A percentile compares a stretch with the other conserved stretches of the same genome.
These are phyloP conservation scores for Neurospora tetrasperma DNA, from an alignment of 495 filamentous ascomycete species.

Conservation along the genomic window DNA sequence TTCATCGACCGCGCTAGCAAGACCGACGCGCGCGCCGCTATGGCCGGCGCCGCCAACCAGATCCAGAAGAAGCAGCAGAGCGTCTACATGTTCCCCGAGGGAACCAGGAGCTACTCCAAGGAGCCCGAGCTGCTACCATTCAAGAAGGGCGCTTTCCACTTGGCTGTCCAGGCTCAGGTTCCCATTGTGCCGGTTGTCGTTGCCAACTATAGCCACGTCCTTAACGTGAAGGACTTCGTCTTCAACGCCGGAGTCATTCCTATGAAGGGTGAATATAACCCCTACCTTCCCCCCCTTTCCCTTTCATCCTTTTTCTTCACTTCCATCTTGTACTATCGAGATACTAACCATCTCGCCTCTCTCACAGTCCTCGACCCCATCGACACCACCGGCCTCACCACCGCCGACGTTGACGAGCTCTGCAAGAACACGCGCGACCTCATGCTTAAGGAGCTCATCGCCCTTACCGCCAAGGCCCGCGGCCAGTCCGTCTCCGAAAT, in stretches of 20 bases:
- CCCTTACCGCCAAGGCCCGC: constrained; percentile 42
- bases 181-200: constrained; percentile 82
- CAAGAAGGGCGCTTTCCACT: constrained; percentile 97
- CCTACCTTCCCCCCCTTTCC: not conserved
- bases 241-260: constrained; percentile 72
- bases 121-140: constrained; percentile 76
- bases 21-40: constrained; percentile 70
- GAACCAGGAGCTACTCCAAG: constrained; percentile 79
- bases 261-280: constrained; percentile 52
- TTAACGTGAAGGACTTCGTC: constrained; percentile 55
- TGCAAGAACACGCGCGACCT: constrained; percentile 57
- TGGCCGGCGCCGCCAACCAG: constrained; percentile 69
- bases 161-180: constrained; percentile 87
- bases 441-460: constrained; percentile 69
- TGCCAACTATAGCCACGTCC: constrained; percentile 77
- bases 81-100: constrained; percentile 92
- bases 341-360: constrained; percentile 5
- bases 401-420: constrained; percentile 74
- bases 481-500: not conserved
- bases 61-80: constrained; percentile 69
- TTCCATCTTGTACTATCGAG: not conserved
- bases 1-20: constrained; percentile 89
- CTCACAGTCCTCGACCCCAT: constrained; percentile 71
- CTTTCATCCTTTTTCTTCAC: not conserved
- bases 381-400: constrained; percentile 61